These are phyloP conservation scores for Periconia digitata DNA, from an alignment of 2,329 filamentous ascomycete genomes.

Conservation along the genomic window DNA sequence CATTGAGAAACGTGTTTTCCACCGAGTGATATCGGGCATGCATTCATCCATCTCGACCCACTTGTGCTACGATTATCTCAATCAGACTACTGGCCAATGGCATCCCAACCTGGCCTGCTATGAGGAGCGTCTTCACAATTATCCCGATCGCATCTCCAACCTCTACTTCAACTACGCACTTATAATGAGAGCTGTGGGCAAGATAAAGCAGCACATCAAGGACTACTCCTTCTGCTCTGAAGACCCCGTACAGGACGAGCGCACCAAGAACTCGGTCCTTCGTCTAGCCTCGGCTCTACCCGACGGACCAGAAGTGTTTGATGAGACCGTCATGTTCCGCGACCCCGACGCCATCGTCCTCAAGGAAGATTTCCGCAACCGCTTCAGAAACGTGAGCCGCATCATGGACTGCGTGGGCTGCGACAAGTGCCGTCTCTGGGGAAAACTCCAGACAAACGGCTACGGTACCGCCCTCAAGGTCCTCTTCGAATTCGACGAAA, in stretches of 20 bases:
- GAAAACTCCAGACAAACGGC: slow-evolving; percentile 91
- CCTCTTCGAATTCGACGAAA: slow-evolving; percentile 86
- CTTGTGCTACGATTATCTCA: slow-evolving; percentile 93
- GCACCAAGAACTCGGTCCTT: slow-evolving; percentile 81
- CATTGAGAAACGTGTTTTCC: slow-evolving; percentile 97
- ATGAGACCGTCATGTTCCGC: slow-evolving; percentile 94
- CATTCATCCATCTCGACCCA: slow-evolving; percentile 97
- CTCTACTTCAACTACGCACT: slow-evolving; percentile 99
- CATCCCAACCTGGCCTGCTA: slow-evolving; percentile 89
- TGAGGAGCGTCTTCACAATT: slow-evolving; percentile 76
- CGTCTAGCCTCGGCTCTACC: slow-evolving; percentile 71
- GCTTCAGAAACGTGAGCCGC: slow-evolving; percentile 93
- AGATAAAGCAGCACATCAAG: slow-evolving; percentile 79
- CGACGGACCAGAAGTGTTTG: slow-evolving; percentile 75
- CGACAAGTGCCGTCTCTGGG: slow-evolving; percentile 98
- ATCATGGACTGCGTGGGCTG: slow-evolving; percentile 99
- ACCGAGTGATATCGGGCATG: slow-evolving; percentile 94
- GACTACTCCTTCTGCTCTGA: slow-evolving; percentile 91
- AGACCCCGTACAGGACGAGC: slow-evolving; percentile 74
- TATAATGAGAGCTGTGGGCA: slow-evolving; percentile 87
- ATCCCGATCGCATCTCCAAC: slow-evolving; percentile 92
- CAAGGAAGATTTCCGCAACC: slow-evolving; percentile 96
- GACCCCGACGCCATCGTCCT: slow-evolving; percentile 69
- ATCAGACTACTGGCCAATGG: slow-evolving; percentile 93
- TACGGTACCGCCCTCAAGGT: slow-evolving; percentile 96